phyloP scores from a whole-genome alignment of 2,329 filamentous ascomycete genomes.

The Monilinia laxa region DNA sequence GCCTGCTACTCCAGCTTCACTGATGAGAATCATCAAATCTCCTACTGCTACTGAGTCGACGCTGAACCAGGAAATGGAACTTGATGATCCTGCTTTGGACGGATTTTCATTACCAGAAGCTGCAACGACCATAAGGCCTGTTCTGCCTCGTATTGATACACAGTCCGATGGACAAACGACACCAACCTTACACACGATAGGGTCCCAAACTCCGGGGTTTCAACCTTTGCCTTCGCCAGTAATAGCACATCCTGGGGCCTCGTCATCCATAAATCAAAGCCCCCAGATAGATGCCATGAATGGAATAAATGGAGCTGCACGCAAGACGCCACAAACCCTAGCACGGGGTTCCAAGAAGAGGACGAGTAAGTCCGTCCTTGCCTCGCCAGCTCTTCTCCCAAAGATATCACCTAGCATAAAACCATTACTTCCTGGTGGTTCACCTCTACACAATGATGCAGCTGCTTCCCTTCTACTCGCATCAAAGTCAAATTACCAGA shows the following conservation, averaged over 20 bases:
- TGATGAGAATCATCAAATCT: constrained; percentile 68
- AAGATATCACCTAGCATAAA: constrained; percentile 95
- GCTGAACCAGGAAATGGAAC: constrained; percentile 48
- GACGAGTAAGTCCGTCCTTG: constrained; percentile 69
- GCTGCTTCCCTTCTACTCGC: constrained; percentile 74
- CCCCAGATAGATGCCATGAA: constrained; percentile 53
- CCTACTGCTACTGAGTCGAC: constrained; percentile 40
- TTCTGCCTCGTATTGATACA: constrained; percentile 52
- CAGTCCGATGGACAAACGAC: constrained; percentile 52
- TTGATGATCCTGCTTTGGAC: constrained; percentile 57
- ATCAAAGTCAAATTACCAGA: constrained; percentile 97
- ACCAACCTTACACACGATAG: constrained; percentile 50
- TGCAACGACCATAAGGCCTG: constrained; percentile 50
- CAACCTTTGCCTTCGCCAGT: constrained; percentile 48
- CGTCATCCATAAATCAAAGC: constrained; percentile 50
- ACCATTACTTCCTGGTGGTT: constrained; percentile 69
- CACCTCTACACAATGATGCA: constrained; percentile 52
- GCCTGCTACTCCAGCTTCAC: constrained; percentile 81
- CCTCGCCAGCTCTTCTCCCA: constrained; percentile 82
- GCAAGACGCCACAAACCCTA: constrained; percentile 55
- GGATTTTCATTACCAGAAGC: constrained; percentile 75
- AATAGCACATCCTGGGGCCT: constrained; percentile 40
- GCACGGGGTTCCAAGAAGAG: constrained; percentile 66
- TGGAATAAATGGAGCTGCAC: constrained; percentile 46
- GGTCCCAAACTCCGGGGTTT: constrained; percentile 42